Evolutionary conservation across 768 basidiomycete species (phyloP).

Genomic region (Scleroderma citrinum): DNA sequence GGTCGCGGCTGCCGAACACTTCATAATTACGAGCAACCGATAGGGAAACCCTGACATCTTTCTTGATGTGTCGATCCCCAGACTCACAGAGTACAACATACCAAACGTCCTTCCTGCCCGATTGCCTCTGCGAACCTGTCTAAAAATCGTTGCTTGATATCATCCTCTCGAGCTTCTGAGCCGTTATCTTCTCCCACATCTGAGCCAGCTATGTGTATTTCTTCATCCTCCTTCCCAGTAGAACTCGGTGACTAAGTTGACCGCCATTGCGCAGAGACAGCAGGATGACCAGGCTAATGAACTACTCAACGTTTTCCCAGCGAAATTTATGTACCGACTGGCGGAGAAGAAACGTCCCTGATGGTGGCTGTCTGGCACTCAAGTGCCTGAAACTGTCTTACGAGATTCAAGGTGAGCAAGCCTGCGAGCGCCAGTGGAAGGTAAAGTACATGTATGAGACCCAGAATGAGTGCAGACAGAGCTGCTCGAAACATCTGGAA

Average conservation of each 20-base stretch:
- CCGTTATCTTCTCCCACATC: conserved; percentile 8
- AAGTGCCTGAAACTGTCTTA: no score
- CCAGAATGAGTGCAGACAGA: no score
- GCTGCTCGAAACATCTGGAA: no score
- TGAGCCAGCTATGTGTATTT: no score
- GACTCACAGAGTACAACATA: not conserved
- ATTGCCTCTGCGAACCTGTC: conserved; percentile 1
- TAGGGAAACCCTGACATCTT: not conserved
- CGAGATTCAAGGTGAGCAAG: no score
- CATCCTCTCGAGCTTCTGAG: not conserved
- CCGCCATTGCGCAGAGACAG: not conserved
- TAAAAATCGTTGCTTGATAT: not conserved
- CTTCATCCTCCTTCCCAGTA: not conserved
- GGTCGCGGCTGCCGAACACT: not conserved
- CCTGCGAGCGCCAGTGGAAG: no score
- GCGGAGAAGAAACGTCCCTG: no score
- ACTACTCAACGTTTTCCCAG: not conserved
- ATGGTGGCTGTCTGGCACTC: no score
- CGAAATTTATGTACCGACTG: not conserved
- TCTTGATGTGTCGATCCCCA: not conserved
- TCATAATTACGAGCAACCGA: not conserved
- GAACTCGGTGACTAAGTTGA: not conserved
- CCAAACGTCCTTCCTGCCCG: not conserved
- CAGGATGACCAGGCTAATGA: conserved; percentile 1
- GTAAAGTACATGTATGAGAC: no score